Base-by-base conservation (phyloP, 2,329 filamentous ascomycete species). In the Exutisphaerella laricina region DNA sequence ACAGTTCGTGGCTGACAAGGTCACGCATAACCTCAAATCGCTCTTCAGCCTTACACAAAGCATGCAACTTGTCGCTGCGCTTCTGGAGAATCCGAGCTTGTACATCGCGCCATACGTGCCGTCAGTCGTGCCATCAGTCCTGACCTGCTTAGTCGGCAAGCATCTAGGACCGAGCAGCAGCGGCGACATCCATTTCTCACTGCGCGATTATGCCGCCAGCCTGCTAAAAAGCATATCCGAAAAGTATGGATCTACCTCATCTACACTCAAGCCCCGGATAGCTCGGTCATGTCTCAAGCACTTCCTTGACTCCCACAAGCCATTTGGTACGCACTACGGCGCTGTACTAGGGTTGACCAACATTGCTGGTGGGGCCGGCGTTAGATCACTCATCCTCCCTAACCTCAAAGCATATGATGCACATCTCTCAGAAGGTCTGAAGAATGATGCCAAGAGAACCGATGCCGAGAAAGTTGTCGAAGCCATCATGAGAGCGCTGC, bases 1-100 rank as follows among this genome's bases (percentile, higher is more conserved):
- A 46, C 88, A 94, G 63, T 97, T 95, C 65, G 85, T 97, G 58
- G 84, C 88, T 14, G 90, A 96, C 64, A 92, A 95, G 66, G 88
- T 98, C 38, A 97, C 92, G 1, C 92, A 98, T 64, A 85, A 83
- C 54, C 77, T 95, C 52, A 89, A 94, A 67, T 86, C 94, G 63
- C 77, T 89, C 2, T 96, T 96, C 62, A 80, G 88, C 4, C 74
- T 98, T 16, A 82, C 81, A 14, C 88, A 94, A 64, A 92, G 94
- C 79, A 90, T 98, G 84, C 83, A 88, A 58, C 79, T 97, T 47
- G 83, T 86, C 1, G 79, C 85, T 37, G 87, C 90, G 2, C 72
- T 98, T 38, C 84, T 96, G 37, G 78, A 83, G 54, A 97, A 96
- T 61, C 78, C 80, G 45, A 81, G 80, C 51, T 78, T 96, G 25